These are phyloP conservation scores for Mycena galericulata DNA, from an alignment of 768 basidiomycete species.

Conservation along the genomic window DNA sequence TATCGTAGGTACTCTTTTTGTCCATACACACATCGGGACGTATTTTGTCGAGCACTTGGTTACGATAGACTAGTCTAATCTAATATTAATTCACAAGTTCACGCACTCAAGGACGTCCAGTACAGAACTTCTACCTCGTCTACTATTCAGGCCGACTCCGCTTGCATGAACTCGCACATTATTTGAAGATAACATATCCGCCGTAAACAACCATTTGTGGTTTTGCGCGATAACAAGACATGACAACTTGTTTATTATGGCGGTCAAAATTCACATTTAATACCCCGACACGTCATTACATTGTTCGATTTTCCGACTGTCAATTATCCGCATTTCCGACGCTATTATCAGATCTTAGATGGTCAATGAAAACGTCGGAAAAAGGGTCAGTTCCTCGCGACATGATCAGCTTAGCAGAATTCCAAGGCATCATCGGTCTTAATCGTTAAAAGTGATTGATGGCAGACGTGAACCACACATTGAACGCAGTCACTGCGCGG, in stretches of 20 bases:
- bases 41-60: too few species aligned
- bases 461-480: background rate
- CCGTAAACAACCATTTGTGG: too few species aligned
- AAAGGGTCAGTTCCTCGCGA: too few species aligned
- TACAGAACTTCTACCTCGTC: too few species aligned
- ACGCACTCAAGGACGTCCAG: background rate
- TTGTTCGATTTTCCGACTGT: too few species aligned
- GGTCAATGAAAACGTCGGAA: background rate
- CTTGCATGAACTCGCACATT: too few species aligned
- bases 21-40: slow-evolving; percentile 7
- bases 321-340: too few species aligned
- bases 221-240: too few species aligned
- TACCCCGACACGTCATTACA: background rate
- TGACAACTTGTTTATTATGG: too few species aligned
- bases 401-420: too few species aligned
- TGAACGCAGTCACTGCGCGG: background rate
- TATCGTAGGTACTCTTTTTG: slow-evolving; percentile 14
- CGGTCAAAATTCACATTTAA: background rate
- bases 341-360: background rate
- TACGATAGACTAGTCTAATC: background rate
- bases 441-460: background rate
- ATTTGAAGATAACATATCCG: too few species aligned
- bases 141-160: too few species aligned
- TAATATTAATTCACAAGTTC: background rate
- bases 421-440: background rate